Percentiles rank a stretch among this genome's conserved stretches.
phyloP scores from a whole-genome alignment of 225 moss, liverwort and hornwort species.

The Ulota crispa region DNA sequence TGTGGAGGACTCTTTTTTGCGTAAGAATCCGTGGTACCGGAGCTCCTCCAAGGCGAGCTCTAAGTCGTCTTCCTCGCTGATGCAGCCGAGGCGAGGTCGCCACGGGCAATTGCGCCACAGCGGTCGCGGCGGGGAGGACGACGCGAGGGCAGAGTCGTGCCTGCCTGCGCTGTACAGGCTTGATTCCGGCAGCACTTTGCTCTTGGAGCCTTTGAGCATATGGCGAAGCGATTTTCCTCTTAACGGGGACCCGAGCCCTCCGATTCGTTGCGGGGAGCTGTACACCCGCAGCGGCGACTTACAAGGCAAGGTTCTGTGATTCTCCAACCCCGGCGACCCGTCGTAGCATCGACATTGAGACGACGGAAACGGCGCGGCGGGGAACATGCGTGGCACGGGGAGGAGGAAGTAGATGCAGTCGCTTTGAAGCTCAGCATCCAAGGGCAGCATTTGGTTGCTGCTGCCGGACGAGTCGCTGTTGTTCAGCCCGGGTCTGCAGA shows the following conservation, averaged over 20 bases:
- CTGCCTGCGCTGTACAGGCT: slow-evolving; percentile 48
- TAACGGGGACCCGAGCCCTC: slow-evolving; percentile 46
- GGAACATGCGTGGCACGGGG: slow-evolving; percentile 55
- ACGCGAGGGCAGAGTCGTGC: neutral
- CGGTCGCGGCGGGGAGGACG: slow-evolving; percentile 1
- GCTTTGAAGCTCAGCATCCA: slow-evolving; percentile 49
- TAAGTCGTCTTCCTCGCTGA: slow-evolving; percentile 55
- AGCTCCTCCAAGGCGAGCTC: slow-evolving; percentile 49
- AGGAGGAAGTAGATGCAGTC: slow-evolving; percentile 64
- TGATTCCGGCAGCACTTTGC: slow-evolving; percentile 51
- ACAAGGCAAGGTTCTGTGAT: neutral
- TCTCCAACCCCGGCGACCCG: neutral
- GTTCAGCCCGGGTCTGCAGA: slow-evolving; percentile 51
- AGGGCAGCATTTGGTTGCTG: slow-evolving; percentile 49
- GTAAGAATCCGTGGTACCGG: slow-evolving; percentile 34
- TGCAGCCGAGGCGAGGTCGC: slow-evolving; percentile 46
- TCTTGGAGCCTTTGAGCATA: slow-evolving; percentile 38
- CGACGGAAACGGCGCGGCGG: slow-evolving; percentile 36
- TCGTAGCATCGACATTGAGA: slow-evolving; percentile 51
- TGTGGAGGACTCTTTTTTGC: slow-evolving; percentile 12
- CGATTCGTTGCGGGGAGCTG: slow-evolving; percentile 51
- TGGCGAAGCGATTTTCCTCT: slow-evolving; percentile 14
- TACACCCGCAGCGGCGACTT: slow-evolving; percentile 42
- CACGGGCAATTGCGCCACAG: slow-evolving; percentile 46
- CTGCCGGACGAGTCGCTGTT: slow-evolving; percentile 30